Evolutionary conservation across 441 rosid genomes (phyloP).

Genomic region (Erysimum pusillum): DNA sequence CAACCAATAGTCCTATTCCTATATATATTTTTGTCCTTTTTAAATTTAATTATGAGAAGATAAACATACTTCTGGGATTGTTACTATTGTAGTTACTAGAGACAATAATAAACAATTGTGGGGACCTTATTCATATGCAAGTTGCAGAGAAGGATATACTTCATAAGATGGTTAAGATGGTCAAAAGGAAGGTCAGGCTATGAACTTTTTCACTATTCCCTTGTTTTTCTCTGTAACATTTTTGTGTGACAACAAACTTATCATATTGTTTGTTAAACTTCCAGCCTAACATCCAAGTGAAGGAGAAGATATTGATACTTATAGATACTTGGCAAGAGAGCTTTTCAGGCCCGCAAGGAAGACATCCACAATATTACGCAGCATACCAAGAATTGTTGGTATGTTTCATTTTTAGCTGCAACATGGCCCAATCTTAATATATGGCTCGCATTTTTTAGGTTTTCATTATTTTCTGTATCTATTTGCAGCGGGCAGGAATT

Average conservation of each 20-base stretch:
- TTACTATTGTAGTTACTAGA: slow-evolving; percentile 76
- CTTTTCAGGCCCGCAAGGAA: slow-evolving; percentile 89
- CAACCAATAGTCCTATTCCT: neutral
- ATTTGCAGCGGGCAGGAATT: slow-evolving; percentile 92
- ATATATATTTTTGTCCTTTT: neutral
- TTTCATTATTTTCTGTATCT: neutral
- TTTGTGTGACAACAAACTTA: slow-evolving; percentile 28
- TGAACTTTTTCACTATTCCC: slow-evolving; percentile 22
- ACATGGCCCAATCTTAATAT: neutral
- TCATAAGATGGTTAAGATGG: slow-evolving; percentile 92
- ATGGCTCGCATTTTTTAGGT: slow-evolving; percentile 4
- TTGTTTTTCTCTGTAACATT: slow-evolving; percentile 13
- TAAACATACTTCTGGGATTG: slow-evolving; percentile 7
- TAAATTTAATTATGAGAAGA: neutral
- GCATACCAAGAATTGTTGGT: slow-evolving; percentile 98
- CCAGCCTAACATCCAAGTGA: slow-evolving; percentile 90
- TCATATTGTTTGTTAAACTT: slow-evolving; percentile 40
- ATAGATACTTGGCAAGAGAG: slow-evolving; percentile 98
- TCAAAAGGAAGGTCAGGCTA: slow-evolving; percentile 78
- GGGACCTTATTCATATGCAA: slow-evolving; percentile 96
- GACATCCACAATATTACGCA: slow-evolving; percentile 94
- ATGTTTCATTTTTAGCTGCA: slow-evolving; percentile 37
- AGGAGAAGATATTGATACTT: slow-evolving; percentile 90
- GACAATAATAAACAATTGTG: slow-evolving; percentile 94
- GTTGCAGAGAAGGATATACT: slow-evolving; percentile 92